These are phyloP conservation scores for Zygoascus biomembranicola DNA, from an alignment of 805 yeast genomes.

Conservation along the genomic window DNA sequence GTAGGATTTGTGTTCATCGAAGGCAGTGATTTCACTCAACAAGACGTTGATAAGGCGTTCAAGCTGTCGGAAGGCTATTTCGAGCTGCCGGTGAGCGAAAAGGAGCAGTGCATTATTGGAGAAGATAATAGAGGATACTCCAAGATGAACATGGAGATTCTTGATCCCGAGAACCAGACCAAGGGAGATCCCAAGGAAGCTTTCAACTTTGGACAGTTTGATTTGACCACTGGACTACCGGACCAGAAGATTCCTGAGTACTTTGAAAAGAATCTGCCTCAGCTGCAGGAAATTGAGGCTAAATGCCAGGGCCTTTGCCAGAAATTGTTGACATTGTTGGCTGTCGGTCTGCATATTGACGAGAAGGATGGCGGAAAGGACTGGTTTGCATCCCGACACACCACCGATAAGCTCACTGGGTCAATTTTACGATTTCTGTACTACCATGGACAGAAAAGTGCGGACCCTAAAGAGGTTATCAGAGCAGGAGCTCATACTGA, in stretches of 20 bases:
- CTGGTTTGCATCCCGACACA: slow-evolving; percentile 60
- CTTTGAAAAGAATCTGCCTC: slow-evolving; percentile 38
- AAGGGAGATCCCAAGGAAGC: slow-evolving; percentile 43
- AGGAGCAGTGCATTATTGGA: slow-evolving; percentile 43
- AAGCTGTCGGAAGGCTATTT: slow-evolving; percentile 45
- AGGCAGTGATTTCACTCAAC: slow-evolving; percentile 54
- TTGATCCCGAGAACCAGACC: slow-evolving; percentile 30
- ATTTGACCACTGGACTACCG: slow-evolving; percentile 37
- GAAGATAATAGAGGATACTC: slow-evolving; percentile 56
- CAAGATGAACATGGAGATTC: slow-evolving; percentile 44
- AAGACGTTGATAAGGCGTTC: slow-evolving; percentile 46
- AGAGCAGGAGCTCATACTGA: slow-evolving; percentile 87
- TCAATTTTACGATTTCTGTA: slow-evolving; percentile 62
- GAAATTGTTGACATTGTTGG: slow-evolving; percentile 46
- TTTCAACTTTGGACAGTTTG: slow-evolving; percentile 52
- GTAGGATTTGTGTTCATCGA: slow-evolving; percentile 62
- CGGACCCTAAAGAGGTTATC: slow-evolving; percentile 44
- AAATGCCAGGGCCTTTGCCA: slow-evolving; percentile 46
- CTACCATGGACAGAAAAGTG: slow-evolving; percentile 51
- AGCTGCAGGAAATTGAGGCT: slow-evolving; percentile 28
- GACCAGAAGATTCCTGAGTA: slow-evolving; percentile 42
- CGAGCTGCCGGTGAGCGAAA: slow-evolving; percentile 42
- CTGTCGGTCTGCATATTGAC: slow-evolving; percentile 56
- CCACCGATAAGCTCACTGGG: slow-evolving; percentile 44
- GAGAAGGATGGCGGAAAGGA: slow-evolving; percentile 41